Evolutionary conservation across 192 early-diverging fungal genomes (phyloP), one percentile per base, ranked within the genome.

Genomic region (Radiomyces spectabilis): DNA sequence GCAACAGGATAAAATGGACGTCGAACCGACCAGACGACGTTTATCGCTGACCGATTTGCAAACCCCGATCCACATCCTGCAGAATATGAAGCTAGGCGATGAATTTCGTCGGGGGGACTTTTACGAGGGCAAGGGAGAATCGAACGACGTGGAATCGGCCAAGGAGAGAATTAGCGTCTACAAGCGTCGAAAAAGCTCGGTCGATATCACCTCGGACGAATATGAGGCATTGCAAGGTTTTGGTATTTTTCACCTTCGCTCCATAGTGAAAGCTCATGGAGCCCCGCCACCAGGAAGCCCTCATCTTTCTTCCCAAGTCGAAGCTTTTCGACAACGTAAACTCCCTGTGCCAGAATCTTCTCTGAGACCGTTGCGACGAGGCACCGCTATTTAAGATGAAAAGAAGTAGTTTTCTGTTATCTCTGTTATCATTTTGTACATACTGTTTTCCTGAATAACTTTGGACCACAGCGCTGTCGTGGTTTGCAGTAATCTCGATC

Each of bases 221-320:
- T 57, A 57, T 39, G 42, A 57, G 13, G 55, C 55, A 9, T 44
- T 57, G 6, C 55, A 57, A 47, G 55, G 55, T 13, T 43, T 57
- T 31, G 44, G 55, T 1, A 48, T 9, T 8, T 48, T 48, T 15
- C 4, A 16, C 42, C 42, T 43, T 6, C 18, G 24, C 10, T 7
- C 42, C 41, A 42, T 19, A 42, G n/a, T n/a, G 19, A 19, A 5
- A 13, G 7, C 6, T 42, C n/a, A 18, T 48, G 24, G 25, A 21
- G 10, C 21, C 46, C 29, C 24, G 24, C 21, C 24, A 48, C 24
- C 27, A 21, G 7, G 12, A 21, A 12, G 25, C 9, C 46, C 46
- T 29, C 24, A 26, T 5, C 15, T 48, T 7, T 27, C 46, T 25
- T 21, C 46, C 8, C 46, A 48, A 48, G 46, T 48, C 21, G 9